Evolutionary conservation across 441 rosid genomes (phyloP), one percentile per base, ranked within the genome.

Genomic region (Gossypium schwendimanii): DNA sequence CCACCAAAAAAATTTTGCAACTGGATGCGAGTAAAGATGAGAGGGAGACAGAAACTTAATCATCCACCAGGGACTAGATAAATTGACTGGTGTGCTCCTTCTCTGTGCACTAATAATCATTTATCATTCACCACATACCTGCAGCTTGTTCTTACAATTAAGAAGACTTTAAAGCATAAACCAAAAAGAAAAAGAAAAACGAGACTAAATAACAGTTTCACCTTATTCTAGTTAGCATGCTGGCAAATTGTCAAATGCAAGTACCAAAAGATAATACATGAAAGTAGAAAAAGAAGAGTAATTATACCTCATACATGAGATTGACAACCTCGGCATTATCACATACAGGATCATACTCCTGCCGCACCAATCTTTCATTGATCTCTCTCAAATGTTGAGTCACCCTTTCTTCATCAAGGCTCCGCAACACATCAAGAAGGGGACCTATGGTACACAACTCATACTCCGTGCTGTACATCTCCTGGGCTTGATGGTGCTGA

Each of bases 401-500:
- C 78, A 96, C 84, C 84, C 99, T 88, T 71, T 93, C 97, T 83
- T 91, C 95, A 54, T 93, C 98, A 78, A 96, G 91, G 65, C 79
- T 78, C n/a, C 74, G 83, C 80, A 96, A 62, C 44, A 93, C 97
- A 11, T 74, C 82, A 61, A 96, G 97, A 57, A 96, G 91, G 47
- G 96, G 98, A 72, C 92, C 96, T 45, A 93, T 85, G 65, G 93
- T 85, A 77, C 79, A 76, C 41, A 75, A 78, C 81, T 96, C 98
- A 28, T 88, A 96, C 86, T 96, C 97, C 75, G 6, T 59, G 53
- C 75, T 78, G 75, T 88, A 96, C 88, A 86, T 88, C 82, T 88
- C 89, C 62, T 87, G 93, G 57, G 97, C 90, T 82, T 91, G 97
- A 81, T 96, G 97, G 64, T 96, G 98, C 86, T 93, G 98, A 78